Evolutionary conservation across 1,284 basidiomycete genomes (phyloP).

Genomic region (Tilletia indica): DNA sequence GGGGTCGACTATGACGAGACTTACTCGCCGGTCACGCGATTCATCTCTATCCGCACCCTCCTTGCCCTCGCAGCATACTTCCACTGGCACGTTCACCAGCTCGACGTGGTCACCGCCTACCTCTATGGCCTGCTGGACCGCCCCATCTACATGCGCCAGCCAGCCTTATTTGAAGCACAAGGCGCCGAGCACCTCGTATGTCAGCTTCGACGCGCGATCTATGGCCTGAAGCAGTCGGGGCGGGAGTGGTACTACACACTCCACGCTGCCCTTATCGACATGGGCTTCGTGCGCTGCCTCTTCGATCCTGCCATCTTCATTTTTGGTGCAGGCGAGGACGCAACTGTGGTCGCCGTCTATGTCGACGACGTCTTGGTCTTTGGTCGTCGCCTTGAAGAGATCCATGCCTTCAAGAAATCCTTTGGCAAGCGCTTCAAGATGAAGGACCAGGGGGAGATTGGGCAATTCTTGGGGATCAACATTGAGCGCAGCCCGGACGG

Average conservation of each 20-base stretch:
- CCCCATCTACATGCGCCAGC: slow-evolving; percentile 11
- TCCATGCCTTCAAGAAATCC: not conserved
- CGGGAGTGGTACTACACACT: slow-evolving; percentile 15
- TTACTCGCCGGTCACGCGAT: slow-evolving; percentile 12
- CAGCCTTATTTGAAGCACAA: not conserved
- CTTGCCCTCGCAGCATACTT: slow-evolving; percentile 2
- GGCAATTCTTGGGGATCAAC: slow-evolving; percentile 1
- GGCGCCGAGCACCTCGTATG: not conserved
- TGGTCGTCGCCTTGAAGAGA: not conserved
- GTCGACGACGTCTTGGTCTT: slow-evolving; percentile 12
- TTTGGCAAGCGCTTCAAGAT: slow-evolving; percentile 1
- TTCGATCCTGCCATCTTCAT: not conserved
- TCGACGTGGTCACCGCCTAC: slow-evolving; percentile 12
- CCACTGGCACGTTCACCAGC: slow-evolving; percentile 16
- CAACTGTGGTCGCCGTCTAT: not conserved
- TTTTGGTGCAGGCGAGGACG: not conserved
- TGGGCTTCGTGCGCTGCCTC: slow-evolving; percentile 7
- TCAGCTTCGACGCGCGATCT: not conserved
- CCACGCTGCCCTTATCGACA: not conserved
- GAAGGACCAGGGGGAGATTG: slow-evolving; percentile 4
- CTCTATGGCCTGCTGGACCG: slow-evolving; percentile 6
- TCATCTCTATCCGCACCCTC: slow-evolving; percentile 9
- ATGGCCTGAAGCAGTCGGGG: not conserved
- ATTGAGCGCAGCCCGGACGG: not conserved
- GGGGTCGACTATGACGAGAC: slow-evolving; percentile 14